phyloP scores from a whole-genome alignment of 371 early-diverging fungal species.

The Lichtheimia ramosa region DNA sequence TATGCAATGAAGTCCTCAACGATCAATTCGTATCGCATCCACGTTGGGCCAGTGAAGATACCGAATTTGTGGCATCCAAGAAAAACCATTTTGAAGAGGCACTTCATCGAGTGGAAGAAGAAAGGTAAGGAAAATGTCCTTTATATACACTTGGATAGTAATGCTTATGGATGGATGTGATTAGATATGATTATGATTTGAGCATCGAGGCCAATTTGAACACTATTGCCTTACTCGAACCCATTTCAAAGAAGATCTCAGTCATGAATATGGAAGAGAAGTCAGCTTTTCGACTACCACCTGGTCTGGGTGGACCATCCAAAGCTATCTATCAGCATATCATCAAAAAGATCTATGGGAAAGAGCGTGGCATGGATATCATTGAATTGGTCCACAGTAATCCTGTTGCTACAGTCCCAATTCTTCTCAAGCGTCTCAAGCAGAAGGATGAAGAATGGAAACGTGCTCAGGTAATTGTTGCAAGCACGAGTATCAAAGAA shows the following conservation, averaged over 20 bases:
- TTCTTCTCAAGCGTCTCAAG: slow-evolving; percentile 94
- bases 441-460: slow-evolving; percentile 99
- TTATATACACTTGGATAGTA: not conserved
- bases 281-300: slow-evolving; percentile 65
- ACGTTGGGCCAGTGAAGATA: slow-evolving; percentile 94
- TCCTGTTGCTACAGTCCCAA: slow-evolving; percentile 92
- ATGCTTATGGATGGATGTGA: slow-evolving; percentile 46
- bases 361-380: slow-evolving; percentile 84
- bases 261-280: slow-evolving; percentile 85
- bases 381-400: slow-evolving; percentile 91
- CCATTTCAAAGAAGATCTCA: slow-evolving; percentile 75
- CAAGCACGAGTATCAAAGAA: not conserved
- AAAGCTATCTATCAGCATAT: slow-evolving; percentile 86
- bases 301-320: slow-evolving; percentile 81
- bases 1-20: slow-evolving; percentile 95
- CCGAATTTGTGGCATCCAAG: slow-evolving; percentile 89
- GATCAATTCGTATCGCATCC: slow-evolving; percentile 96
- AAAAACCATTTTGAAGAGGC: slow-evolving; percentile 97
- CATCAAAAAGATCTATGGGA: slow-evolving; percentile 93
- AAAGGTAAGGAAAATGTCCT: slow-evolving; percentile 51
- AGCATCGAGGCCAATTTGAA: slow-evolving; percentile 93
- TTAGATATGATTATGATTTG: slow-evolving; percentile 96
- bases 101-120: slow-evolving; percentile 96
- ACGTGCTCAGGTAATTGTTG: slow-evolving; percentile 30
- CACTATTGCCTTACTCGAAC: slow-evolving; percentile 90